Evolutionary conservation across 225 moss, liverwort and hornwort genomes (phyloP), one percentile per base, ranked within the genome.

Genomic region (Physcomitrium patens): DNA sequence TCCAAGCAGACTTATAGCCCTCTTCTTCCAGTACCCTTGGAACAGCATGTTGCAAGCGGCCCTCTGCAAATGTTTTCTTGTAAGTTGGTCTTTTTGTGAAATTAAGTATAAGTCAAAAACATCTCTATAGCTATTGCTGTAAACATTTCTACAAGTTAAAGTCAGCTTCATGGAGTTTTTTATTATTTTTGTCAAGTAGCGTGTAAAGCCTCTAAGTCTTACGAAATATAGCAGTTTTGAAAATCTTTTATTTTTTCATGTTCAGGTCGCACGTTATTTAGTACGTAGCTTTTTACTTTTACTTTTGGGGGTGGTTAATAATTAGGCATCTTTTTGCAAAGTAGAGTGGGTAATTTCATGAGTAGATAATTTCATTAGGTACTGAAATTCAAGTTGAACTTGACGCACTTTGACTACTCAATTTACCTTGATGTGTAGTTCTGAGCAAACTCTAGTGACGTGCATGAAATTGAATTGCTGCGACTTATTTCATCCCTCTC

Each of bases 1-100:
- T 76, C 89, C 90, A 73, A 55, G 70, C 81, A 96, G 78, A 76
- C 87, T 96, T 20, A 73, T 88, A 56, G 66, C 77, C 70, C 90
- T 96, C 57, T 87, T 96, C 72, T 87, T 93, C 57, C 89, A 86
- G 43, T 93, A 87, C 63, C 96, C 96, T 57, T 93, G 96, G 93
- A 96, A 96, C 78, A 92, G 85, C 78, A 91, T 96, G 54, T 75
- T 96, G 74, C 96, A 96, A 67, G 93, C 89, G 44, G 87, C 89
- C 26, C 73, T 91, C 16, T 87, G 89, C 63, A 90, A 90, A 46
- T 81, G 54, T 71, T 85, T 90, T 76, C 64, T 92, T 80, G 93
- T 91, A 90, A 86, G 91, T 93, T 48, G 63, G 18, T 52, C 27
- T 70, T 26, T 63, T 62, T 41, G 31, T 24, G 8, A 28, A 41